Evolutionary conservation across 805 yeast species (phyloP).

Genomic region (Pichia kluyveri): DNA sequence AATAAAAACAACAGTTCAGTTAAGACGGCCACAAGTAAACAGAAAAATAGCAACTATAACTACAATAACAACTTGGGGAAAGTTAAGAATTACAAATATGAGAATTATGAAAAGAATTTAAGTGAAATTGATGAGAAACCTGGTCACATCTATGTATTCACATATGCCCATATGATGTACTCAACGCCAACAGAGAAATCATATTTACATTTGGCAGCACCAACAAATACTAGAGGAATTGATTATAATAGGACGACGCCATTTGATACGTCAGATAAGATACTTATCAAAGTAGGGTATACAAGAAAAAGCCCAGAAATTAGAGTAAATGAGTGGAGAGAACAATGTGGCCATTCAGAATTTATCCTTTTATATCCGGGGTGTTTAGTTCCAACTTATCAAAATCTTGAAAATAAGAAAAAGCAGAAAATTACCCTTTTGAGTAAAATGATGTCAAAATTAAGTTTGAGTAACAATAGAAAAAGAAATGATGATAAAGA

Average conservation of each 20-base stretch:
- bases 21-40: no score
- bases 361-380: slow-evolving; percentile 32
- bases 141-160: slow-evolving; percentile 45
- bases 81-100: no score
- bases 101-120: no score
- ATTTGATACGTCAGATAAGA: slow-evolving; percentile 30
- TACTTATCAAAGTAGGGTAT: slow-evolving; percentile 44
- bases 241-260: slow-evolving; percentile 22
- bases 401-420: not conserved
- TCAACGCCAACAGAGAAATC: slow-evolving; percentile 20
- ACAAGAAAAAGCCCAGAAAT: slow-evolving; percentile 36
- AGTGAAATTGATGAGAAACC: not conserved
- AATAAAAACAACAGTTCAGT: no score
- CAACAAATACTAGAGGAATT: slow-evolving; percentile 8
- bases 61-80: no score
- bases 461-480: not conserved
- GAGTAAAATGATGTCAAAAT: not conserved
- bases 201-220: slow-evolving; percentile 32
- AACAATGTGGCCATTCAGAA: slow-evolving; percentile 37
- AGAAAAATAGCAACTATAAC: no score
- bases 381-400: slow-evolving; percentile 1
- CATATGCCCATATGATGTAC: slow-evolving; percentile 31
- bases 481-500: not conserved
- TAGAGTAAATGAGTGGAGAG: slow-evolving; percentile 44
- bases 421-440: not conserved